phyloP scores from a whole-genome alignment of 371 early-diverging fungal genomes.

The Mortierella sp. region DNA sequence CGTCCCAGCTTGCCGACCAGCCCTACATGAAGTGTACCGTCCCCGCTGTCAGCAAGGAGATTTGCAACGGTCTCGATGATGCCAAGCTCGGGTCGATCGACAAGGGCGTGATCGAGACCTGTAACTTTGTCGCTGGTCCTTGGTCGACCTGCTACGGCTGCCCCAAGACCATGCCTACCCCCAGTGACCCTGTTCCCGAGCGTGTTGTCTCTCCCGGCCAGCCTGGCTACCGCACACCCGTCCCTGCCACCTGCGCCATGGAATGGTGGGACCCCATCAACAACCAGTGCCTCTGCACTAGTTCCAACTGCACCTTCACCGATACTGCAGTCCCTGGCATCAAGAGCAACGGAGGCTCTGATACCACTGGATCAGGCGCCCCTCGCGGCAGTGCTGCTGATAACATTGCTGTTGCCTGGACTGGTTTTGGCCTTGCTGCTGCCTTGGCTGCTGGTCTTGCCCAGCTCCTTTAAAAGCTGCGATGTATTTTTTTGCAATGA shows the following conservation, averaged over 20 bases:
- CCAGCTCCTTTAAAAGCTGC: conserved; percentile 27
- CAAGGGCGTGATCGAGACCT: conserved; percentile 60
- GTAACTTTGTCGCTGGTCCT: conserved; percentile 67
- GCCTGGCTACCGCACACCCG: conserved; percentile 62
- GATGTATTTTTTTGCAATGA: not conserved
- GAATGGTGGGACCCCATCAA: conserved; percentile 79
- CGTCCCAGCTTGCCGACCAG: conserved; percentile 63
- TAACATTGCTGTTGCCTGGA: conserved; percentile 1
- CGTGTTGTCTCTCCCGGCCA: conserved; percentile 54
- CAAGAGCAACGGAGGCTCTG: not conserved
- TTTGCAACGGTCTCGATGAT: conserved; percentile 78
- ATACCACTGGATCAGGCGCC: not conserved
- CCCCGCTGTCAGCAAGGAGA: conserved; percentile 72
- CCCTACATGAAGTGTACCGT: conserved; percentile 68
- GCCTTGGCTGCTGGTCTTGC: conserved; percentile 21
- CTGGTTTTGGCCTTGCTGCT: conserved; percentile 12
- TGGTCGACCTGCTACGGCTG: conserved; percentile 76
- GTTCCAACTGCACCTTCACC: conserved; percentile 40
- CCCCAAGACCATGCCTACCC: conserved; percentile 66
- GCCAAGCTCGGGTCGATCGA: conserved; percentile 63
- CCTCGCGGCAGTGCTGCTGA: conserved; percentile 1
- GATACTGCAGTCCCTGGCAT: conserved; percentile 21
- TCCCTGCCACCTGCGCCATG: conserved; percentile 77
- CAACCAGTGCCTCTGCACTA: conserved; percentile 45
- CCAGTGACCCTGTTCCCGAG: conserved; percentile 68